Evolutionary conservation across 768 basidiomycete species (phyloP), one percentile per base, ranked within the genome.

Genomic region (Suillus subalutaceus): DNA sequence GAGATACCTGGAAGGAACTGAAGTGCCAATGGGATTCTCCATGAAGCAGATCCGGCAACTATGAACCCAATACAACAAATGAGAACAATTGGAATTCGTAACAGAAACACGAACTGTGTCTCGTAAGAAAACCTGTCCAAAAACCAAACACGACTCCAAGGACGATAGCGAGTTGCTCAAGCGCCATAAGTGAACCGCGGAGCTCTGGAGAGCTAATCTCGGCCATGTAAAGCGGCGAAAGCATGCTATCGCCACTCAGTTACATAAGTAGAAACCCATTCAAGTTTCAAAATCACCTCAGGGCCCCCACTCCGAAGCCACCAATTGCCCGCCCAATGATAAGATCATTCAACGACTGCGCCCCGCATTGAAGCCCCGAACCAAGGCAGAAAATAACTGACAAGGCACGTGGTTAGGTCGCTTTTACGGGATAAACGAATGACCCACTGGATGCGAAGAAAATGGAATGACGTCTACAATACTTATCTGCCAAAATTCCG

Each of bases 171-270:
- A 93, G 83, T 66, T 94, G 92, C 71, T 94, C 92, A 3, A 94
- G 80, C 1, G 91, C 88, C 77, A 93, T 83, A 23, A 94, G 83
- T 0, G 92, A 91, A 12, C 92, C 92, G 18, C 93, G 84, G 0
- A 90, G 82, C 75, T 93, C 91, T 0, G 92, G 92, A 12, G 92
- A 86, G 67, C 90, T 90, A 62, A 94, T 94, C 77, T 94, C 92
- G 1, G 92, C 88, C 83, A 93, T 92, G 75, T 93, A 94, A 30
- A 93, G 79, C 0, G 91, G 91, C 0, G 87, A 87, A n/a, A 93
- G 80, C 86, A 90, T 92, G 72, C 92, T 92, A 61, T 4, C 38
- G 3, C 38, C 61, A 44, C n/a, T 38, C n/a, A 56, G 26, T 65
- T 44, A 55, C 30, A 55, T 55, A 26, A 23, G 6, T 40, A 48